phyloP scores from a whole-genome alignment of 202 grass and related monocot genomes.

The Carex arenaria region DNA sequence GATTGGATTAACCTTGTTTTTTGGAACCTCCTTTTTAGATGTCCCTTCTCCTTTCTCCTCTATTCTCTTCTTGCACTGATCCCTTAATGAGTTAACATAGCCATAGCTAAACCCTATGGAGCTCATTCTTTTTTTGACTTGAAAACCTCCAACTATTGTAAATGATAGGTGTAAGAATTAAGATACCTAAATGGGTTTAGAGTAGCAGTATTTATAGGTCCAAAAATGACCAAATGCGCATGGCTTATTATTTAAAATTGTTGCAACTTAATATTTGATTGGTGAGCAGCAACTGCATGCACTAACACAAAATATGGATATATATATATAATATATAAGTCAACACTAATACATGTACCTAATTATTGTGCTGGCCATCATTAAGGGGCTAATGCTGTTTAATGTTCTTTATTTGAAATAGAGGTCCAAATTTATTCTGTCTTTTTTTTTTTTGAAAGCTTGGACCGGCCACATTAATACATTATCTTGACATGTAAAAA shows the following conservation, averaged over 20 bases:
- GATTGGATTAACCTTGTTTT: constrained; percentile 18
- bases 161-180: not conserved
- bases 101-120: constrained; percentile 31
- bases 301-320: constrained; percentile 15
- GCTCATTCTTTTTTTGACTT: constrained; percentile 22
- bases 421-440: not conserved
- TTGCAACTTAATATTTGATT: not conserved
- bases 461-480: not conserved
- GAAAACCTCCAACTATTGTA: not conserved
- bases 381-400: not conserved
- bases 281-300: constrained; percentile 10
- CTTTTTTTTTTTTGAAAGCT: not conserved
- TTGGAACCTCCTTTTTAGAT: constrained; percentile 11
- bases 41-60: constrained; percentile 5
- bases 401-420: not conserved
- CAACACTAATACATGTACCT: too few relatives aligned
- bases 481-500: not conserved
- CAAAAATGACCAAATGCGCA: not conserved
- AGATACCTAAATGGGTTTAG: not conserved
- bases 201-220: constrained; percentile 25
- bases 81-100: constrained; percentile 24
- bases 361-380: not conserved
- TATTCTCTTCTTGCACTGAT: constrained; percentile 24
- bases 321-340: not conserved
- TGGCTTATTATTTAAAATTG: constrained; percentile 6